These are phyloP conservation scores for Mucor sp. DNA, from an alignment of 371 early-diverging fungal genomes.

Conservation along the genomic window DNA sequence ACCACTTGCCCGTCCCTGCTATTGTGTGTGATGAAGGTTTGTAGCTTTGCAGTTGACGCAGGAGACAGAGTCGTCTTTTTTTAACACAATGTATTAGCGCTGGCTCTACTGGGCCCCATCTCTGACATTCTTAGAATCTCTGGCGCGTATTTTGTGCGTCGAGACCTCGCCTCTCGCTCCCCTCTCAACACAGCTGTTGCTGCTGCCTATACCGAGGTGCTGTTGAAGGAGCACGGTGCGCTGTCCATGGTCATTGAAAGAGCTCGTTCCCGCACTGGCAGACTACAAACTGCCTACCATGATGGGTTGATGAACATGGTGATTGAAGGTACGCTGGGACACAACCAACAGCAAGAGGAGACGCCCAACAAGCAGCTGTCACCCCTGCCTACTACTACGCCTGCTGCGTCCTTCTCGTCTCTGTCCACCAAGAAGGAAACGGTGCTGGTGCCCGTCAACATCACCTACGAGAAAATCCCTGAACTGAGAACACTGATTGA, in stretches of 20 bases:
- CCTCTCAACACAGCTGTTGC: slow-evolving; percentile 49
- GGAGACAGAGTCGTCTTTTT: too few species aligned
- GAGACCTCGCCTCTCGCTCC: slow-evolving; percentile 40
- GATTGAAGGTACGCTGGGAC: slow-evolving; percentile 41
- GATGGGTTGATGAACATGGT: slow-evolving; percentile 53
- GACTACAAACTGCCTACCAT: slow-evolving; percentile 39
- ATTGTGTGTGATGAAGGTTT: slow-evolving; percentile 53
- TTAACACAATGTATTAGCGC: slow-evolving; percentile 18
- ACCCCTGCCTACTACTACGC: slow-evolving; percentile 2
- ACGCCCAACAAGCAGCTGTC: slow-evolving; percentile 11
- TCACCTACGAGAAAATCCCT: slow-evolving; percentile 53
- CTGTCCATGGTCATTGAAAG: slow-evolving; percentile 47
- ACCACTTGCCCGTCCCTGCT: slow-evolving; percentile 51
- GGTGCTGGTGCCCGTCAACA: slow-evolving; percentile 45
- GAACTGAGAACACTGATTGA: slow-evolving; percentile 47
- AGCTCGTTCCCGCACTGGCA: slow-evolving; percentile 50
- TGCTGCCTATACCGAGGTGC: slow-evolving; percentile 46
- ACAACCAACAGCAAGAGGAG: slow-evolving; percentile 27
- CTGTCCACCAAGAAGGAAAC: slow-evolving; percentile 22
- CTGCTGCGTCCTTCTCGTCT: slow-evolving; percentile 7
- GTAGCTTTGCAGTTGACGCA: not conserved
- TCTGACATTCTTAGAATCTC: slow-evolving; percentile 52
- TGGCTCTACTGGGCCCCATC: slow-evolving; percentile 48
- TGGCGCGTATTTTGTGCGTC: slow-evolving; percentile 50
- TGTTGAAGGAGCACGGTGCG: slow-evolving; percentile 49